These are phyloP conservation scores for Magnolia officinalis DNA, from an alignment of 164 flowering plant species.

Conservation along the genomic window DNA sequence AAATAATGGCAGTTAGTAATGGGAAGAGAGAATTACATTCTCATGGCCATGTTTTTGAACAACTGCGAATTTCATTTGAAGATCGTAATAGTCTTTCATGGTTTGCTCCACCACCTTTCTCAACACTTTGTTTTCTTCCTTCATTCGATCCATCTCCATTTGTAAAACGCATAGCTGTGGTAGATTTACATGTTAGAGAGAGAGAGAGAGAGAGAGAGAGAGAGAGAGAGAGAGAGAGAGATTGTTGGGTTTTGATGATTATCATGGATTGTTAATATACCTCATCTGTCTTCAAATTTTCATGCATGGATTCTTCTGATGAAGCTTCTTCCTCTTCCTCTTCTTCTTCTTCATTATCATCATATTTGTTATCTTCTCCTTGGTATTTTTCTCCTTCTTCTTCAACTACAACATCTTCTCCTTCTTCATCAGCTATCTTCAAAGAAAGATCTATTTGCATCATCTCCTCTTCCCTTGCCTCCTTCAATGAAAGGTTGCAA, in stretches of 20 bases:
- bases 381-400: slow-evolving; percentile 13
- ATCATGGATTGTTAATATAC: slow-evolving; percentile 13
- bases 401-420: slow-evolving; percentile 9
- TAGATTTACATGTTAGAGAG: neutral
- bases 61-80: slow-evolving; percentile 46
- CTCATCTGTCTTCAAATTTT: slow-evolving; percentile 32
- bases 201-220: neutral
- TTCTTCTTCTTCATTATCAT: slow-evolving; percentile 7
- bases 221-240: slow-evolving; percentile 3
- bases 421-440: slow-evolving; percentile 27
- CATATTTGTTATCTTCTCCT: neutral
- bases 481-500: slow-evolving; percentile 9
- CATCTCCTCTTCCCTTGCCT: neutral
- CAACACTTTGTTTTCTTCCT: slow-evolving; percentile 60
- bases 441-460: slow-evolving; percentile 53
- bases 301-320: slow-evolving; percentile 16
- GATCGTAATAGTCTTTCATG: slow-evolving; percentile 57
- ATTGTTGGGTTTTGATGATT: neutral
- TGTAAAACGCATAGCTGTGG: slow-evolving; percentile 40
- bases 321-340: slow-evolving; percentile 17
- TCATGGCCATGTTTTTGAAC: slow-evolving; percentile 22
- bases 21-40: slow-evolving; percentile 9
- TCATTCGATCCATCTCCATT: slow-evolving; percentile 54
- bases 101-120: slow-evolving; percentile 61
- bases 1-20: neutral